Evolutionary conservation across 1,139 yeast species (phyloP).

Genomic region (Pichia sp.): DNA sequence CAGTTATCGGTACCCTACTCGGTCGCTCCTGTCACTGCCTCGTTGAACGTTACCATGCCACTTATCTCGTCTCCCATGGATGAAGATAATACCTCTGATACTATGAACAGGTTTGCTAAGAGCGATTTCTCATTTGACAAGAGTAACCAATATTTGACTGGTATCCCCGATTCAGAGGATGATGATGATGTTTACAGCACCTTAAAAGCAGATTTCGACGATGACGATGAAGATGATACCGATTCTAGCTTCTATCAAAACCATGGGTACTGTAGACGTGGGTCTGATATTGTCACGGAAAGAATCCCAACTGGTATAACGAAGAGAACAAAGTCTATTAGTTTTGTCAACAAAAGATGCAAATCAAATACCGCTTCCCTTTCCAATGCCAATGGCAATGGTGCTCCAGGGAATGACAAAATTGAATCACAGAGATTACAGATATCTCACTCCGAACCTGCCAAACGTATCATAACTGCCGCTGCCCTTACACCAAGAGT

Average conservation of each 20-base stretch:
- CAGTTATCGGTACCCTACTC: slow-evolving; percentile 61
- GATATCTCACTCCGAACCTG: too few relatives aligned
- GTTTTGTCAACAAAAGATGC: slow-evolving; percentile 46
- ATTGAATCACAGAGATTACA: too few relatives aligned
- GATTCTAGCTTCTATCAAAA: slow-evolving; percentile 31
- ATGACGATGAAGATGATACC: slow-evolving; percentile 28
- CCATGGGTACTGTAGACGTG: slow-evolving; percentile 23
- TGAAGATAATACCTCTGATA: neutral
- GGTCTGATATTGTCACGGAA: slow-evolving; percentile 24
- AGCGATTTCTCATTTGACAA: slow-evolving; percentile 7
- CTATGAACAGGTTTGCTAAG: slow-evolving; percentile 2
- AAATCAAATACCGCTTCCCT: slow-evolving; percentile 25
- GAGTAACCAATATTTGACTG: slow-evolving; percentile 12
- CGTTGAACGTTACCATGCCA: slow-evolving; percentile 29
- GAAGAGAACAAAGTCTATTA: slow-evolving; percentile 60
- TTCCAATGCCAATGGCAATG: neutral
- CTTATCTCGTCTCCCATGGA: too few relatives aligned
- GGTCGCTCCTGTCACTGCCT: slow-evolving; percentile 73
- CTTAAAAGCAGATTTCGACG: slow-evolving; percentile 24
- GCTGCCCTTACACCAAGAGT: slow-evolving; percentile 80
- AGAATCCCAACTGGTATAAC: slow-evolving; percentile 27
- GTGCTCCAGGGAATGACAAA: slow-evolving; percentile 1
- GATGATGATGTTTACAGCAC: slow-evolving; percentile 14
- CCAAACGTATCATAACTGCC: slow-evolving; percentile 41
- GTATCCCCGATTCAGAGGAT: slow-evolving; percentile 20